Evolutionary conservation across 2,329 filamentous ascomycete genomes (phyloP).

Genomic region (Aureobasidium musti): DNA sequence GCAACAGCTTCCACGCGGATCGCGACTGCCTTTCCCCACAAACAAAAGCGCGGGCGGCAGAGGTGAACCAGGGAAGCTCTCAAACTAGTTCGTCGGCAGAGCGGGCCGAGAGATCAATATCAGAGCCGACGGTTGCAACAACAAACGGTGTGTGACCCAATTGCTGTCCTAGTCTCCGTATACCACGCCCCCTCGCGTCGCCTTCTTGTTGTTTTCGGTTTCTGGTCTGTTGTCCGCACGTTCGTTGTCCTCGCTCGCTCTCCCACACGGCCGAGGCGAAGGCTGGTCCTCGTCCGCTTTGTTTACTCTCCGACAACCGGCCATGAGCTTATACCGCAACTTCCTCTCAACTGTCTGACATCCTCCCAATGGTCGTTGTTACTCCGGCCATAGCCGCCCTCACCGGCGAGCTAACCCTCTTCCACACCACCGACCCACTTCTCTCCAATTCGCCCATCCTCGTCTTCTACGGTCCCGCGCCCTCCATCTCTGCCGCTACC

Average conservation of each 20-base stretch:
- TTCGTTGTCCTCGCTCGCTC: conserved; percentile 7
- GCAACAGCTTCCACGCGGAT: background rate
- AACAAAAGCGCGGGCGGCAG: background rate
- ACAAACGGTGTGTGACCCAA: conserved; percentile 24
- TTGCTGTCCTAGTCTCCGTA: background rate
- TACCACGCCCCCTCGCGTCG: conserved; percentile 20
- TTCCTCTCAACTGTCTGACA: conserved; percentile 2
- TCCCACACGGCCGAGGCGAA: background rate
- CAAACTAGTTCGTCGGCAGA: conserved; percentile 8
- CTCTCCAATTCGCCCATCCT: conserved; percentile 79
- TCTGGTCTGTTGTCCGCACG: background rate
- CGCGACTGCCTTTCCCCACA: conserved; percentile 12
- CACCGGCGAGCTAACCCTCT: conserved; percentile 81
- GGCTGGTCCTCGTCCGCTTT: conserved; percentile 30
- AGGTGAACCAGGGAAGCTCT: background rate
- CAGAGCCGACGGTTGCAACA: conserved; percentile 25
- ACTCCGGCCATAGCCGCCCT: conserved; percentile 73
- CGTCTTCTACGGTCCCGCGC: conserved; percentile 78
- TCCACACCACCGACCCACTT: conserved; percentile 82
- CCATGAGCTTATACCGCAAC: conserved; percentile 21
- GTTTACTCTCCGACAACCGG: conserved; percentile 20
- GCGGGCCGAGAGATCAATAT: conserved; percentile 25
- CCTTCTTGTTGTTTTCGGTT: background rate
- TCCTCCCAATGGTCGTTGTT: conserved; percentile 71
- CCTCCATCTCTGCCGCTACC: conserved; percentile 83